These are phyloP conservation scores for Eucalyptus marginata DNA, from an alignment of 345 rosid species.

Conservation along the genomic window DNA sequence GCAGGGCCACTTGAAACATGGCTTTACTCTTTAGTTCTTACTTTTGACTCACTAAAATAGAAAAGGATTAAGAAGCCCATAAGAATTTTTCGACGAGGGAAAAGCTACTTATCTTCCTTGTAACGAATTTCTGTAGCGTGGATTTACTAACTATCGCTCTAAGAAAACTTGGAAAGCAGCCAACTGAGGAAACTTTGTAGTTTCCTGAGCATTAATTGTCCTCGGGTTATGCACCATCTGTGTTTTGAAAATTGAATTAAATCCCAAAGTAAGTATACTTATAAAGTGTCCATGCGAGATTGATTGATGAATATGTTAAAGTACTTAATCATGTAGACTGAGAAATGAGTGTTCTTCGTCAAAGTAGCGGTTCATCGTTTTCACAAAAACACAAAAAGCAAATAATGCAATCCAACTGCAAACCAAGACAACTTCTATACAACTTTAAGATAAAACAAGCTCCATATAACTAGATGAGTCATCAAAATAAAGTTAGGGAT, in stretches of 20 bases:
- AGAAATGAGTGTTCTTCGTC: rapidly evolving
- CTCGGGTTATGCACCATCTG: not conserved
- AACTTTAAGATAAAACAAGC: too few relatives aligned
- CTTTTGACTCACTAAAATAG: too few relatives aligned
- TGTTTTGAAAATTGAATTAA: not conserved
- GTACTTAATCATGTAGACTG: rapidly evolving
- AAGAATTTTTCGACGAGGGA: not conserved
- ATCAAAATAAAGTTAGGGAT: rapidly evolving
- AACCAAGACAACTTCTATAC: too few relatives aligned
- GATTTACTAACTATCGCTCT: not conserved
- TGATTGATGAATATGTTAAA: not conserved
- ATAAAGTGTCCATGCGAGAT: not conserved
- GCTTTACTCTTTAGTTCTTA: too few relatives aligned
- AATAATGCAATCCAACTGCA: too few relatives aligned
- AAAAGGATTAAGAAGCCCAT: not conserved
- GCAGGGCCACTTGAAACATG: too few relatives aligned
- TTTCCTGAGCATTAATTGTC: too few relatives aligned
- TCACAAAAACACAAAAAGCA: too few relatives aligned
- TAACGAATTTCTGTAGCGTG: not conserved
- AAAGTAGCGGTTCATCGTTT: too few relatives aligned
- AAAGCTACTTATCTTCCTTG: not conserved
- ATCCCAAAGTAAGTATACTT: not conserved
- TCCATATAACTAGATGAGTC: too few relatives aligned
- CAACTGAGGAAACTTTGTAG: too few relatives aligned
- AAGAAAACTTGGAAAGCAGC: not conserved